Conservation (phyloP, 768 basidiomycete genomes). For the Pleurotus salmoneostramineus region DNA sequence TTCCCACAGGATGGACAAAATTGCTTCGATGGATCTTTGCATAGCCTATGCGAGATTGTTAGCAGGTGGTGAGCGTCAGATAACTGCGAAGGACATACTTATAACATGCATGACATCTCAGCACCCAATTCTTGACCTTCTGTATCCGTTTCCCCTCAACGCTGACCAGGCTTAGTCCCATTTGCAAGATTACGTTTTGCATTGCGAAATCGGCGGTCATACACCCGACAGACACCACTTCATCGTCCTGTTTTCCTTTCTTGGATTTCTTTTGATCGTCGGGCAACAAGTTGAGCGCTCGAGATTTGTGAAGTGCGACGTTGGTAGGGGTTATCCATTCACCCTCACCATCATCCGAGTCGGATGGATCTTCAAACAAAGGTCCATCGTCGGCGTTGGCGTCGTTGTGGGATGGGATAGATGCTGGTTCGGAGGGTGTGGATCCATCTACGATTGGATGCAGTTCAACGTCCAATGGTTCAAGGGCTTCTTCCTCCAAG, state of each 20-base stretch:
- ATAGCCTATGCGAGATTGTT: conserved; percentile 58
- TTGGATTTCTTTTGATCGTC: conserved; percentile 33
- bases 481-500: conserved; percentile 18
- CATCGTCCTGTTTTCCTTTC: conserved; percentile 31
- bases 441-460: conserved; percentile 18
- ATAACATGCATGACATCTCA: conserved; percentile 98
- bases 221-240: conserved; percentile 67
- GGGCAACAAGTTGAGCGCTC: conserved; percentile 79
- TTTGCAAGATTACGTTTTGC: conserved; percentile 95
- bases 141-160: conserved; percentile 88
- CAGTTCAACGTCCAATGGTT: conserved; percentile 45
- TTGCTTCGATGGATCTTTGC: conserved; percentile 90
- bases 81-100: conserved; percentile 60
- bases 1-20: conserved; percentile 99
- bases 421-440: not conserved
- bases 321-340: conserved; percentile 98
- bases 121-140: conserved; percentile 91
- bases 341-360: conserved; percentile 80
- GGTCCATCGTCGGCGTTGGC: conserved; percentile 25
- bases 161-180: conserved; percentile 87
- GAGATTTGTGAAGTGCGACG: conserved; percentile 80
- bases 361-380: conserved; percentile 73
- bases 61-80: not conserved
- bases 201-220: conserved; percentile 99
- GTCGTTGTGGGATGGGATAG: conserved; percentile 9